Evolutionary conservation across 768 basidiomycete genomes (phyloP), one percentile per base, ranked within the genome.

Genomic region (Hydnum rufescens): DNA sequence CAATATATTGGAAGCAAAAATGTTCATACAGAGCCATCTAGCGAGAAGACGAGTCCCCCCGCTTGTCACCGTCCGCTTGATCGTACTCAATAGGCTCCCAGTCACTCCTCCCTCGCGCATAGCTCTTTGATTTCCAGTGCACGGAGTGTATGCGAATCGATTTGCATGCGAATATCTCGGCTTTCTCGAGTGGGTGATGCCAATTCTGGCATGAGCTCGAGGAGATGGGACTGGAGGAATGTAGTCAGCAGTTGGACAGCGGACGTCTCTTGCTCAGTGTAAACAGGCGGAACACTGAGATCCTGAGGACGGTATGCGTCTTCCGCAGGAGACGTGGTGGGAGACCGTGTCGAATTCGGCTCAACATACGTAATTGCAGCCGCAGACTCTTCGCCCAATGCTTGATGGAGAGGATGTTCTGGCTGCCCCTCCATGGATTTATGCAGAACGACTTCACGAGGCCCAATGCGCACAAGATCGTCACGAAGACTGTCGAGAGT

Each of bases 71-170:
- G 88, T 92, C 44, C 82, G 72, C 60, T 80, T 86, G 53, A 89
- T 70, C 30, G 74, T 74, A 58, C 76, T 80, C 30, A 88, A 59
- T 52, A 92, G 69, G 59, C 79, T 86, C 3, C 88, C 88, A 53
- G 73, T 75, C 6, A 67, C 63, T 0, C 83, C 78, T 0, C 83
- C 82, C 59, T 88, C 85, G 29, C 76, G 69, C 26, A 76, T 71
- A 29, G 72, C 73, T 66, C 88, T 23, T 77, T 72, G 51, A 92
- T 80, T 63, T 92, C 88, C 43, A 90, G 74, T n/a, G 82, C 80
- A 61, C 82, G 80, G 64, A 89, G 80, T 1, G 88, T 89, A 61
- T 89, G 79, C 3, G 82, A 73, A 61, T 92, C 88, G 53, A 92
- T 85, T 58, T 87, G 81, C 84, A 92, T 86, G n/a, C 78, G 71